Conservation (phyloP, 768 basidiomycete species). For the Russula sp. region DNA sequence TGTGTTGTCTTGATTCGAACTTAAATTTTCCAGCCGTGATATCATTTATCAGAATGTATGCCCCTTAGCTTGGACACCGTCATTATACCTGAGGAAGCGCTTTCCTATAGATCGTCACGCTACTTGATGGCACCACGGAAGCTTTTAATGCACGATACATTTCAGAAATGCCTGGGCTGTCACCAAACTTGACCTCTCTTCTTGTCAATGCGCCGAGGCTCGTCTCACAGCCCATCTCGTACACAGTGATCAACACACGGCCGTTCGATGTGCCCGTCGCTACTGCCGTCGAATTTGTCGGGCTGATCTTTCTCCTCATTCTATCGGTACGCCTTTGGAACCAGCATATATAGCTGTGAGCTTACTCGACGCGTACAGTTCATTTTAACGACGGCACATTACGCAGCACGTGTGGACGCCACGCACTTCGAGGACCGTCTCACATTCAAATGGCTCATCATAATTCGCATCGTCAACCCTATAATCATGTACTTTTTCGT, state of each 20-base stretch:
- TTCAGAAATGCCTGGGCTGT: slow-evolving; percentile 22
- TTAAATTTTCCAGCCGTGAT: slow-evolving; percentile 7
- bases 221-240: slow-evolving; percentile 42
- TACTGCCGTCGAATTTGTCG: slow-evolving; percentile 28
- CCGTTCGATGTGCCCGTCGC: slow-evolving; percentile 53
- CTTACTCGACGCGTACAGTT: slow-evolving; percentile 1
- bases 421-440: slow-evolving; percentile 37
- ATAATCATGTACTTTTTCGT: slow-evolving; percentile 33
- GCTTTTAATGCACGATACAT: slow-evolving; percentile 32
- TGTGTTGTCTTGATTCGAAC: neutral
- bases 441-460: slow-evolving; percentile 33
- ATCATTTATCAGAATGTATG: neutral
- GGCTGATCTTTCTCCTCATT: slow-evolving; percentile 29
- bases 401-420: slow-evolving; percentile 27
- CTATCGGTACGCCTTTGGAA: slow-evolving; percentile 22
- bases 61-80: neutral
- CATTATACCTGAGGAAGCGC: neutral
- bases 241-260: slow-evolving; percentile 40
- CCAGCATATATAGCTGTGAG: neutral
- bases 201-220: slow-evolving; percentile 43
- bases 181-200: slow-evolving; percentile 30
- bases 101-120: slow-evolving; percentile 24
- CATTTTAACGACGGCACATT: slow-evolving; percentile 20
- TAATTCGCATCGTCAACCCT: slow-evolving; percentile 35
- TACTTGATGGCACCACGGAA: slow-evolving; percentile 35